These are phyloP conservation scores for Chlorociboria aeruginascens DNA, from an alignment of 495 filamentous ascomycete genomes.

Conservation along the genomic window DNA sequence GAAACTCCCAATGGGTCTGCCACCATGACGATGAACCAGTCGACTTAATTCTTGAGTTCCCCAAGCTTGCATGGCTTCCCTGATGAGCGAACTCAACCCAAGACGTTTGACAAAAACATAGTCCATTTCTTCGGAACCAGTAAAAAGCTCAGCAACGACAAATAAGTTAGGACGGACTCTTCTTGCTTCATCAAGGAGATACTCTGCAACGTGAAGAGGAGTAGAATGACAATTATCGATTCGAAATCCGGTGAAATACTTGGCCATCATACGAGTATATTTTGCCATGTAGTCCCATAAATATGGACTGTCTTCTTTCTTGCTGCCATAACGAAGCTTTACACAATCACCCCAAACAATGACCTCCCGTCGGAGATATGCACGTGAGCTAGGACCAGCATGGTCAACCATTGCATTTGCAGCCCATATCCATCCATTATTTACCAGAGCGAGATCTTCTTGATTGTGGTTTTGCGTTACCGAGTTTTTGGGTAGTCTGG, in stretches of 20 bases:
- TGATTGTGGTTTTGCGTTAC: slow-evolving; percentile 64
- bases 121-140: slow-evolving; percentile 89
- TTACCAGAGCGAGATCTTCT: slow-evolving; percentile 71
- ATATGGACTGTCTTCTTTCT: slow-evolving; percentile 77
- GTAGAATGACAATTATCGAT: slow-evolving; percentile 99
- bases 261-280: slow-evolving; percentile 88
- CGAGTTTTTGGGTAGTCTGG: slow-evolving; percentile 71
- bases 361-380: slow-evolving; percentile 87
- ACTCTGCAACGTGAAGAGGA: slow-evolving; percentile 83
- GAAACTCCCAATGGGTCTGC: slow-evolving; percentile 91
- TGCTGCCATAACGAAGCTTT: slow-evolving; percentile 81
- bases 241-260: slow-evolving; percentile 88
- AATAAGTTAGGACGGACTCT: slow-evolving; percentile 79
- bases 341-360: slow-evolving; percentile 99
- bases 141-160: slow-evolving; percentile 93
- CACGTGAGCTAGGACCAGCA: slow-evolving; percentile 75
- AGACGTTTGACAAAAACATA: slow-evolving; percentile 89
- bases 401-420: slow-evolving; percentile 90
- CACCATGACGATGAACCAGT: slow-evolving; percentile 87
- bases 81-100: slow-evolving; percentile 78
- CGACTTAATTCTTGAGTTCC: slow-evolving; percentile 84
- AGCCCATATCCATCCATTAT: slow-evolving; percentile 99
- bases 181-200: slow-evolving; percentile 84
- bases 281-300: slow-evolving; percentile 92
- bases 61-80: slow-evolving; percentile 98